Percentiles rank a stretch among this genome's conserved stretches.
Evolutionary conservation across 192 early-diverging fungal genomes (phyloP).

Genomic region (Backusella sp.): DNA sequence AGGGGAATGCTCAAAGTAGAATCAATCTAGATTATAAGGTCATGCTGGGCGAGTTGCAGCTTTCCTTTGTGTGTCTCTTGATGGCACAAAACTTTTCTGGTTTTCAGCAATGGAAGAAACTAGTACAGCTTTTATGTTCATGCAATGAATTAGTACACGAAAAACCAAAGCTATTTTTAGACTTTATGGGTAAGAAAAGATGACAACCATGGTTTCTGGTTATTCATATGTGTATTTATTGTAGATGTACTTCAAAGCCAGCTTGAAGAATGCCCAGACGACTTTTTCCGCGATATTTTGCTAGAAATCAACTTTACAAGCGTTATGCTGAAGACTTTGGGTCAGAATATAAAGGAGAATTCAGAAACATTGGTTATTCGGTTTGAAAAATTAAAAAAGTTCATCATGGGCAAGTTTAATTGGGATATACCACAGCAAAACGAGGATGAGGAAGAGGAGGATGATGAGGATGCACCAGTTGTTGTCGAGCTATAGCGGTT

Average conservation of each 20-base stretch:
- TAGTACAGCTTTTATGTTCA: conserved; percentile 69
- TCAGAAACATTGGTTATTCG: neutral
- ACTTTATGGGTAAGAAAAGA: conserved; percentile 48
- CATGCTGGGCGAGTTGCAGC: conserved; percentile 79
- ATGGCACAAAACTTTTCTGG: conserved; percentile 83
- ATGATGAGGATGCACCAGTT: conserved; percentile 32
- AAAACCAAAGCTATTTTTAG: conserved; percentile 46
- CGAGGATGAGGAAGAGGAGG: conserved; percentile 12
- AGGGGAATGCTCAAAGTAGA: neutral
- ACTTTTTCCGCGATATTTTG: conserved; percentile 70
- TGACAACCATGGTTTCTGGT: neutral
- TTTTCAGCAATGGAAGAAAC: conserved; percentile 83
- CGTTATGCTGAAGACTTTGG: conserved; percentile 37
- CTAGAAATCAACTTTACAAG: conserved; percentile 63
- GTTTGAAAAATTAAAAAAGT: conserved; percentile 16
- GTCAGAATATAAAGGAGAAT: conserved; percentile 4
- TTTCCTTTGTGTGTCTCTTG: conserved; percentile 77
- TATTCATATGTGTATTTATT: neutral
- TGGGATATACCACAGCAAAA: conserved; percentile 31
- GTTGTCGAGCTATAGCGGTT: conserved; percentile 9
- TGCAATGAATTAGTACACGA: conserved; percentile 59
- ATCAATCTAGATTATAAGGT: conserved; percentile 38
- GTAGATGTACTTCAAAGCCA: conserved; percentile 56
- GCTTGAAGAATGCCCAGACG: conserved; percentile 65
- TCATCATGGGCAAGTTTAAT: conserved; percentile 14